phyloP scores from a whole-genome alignment of 2,329 filamentous ascomycete species.

The Colletotrichum sp. region DNA sequence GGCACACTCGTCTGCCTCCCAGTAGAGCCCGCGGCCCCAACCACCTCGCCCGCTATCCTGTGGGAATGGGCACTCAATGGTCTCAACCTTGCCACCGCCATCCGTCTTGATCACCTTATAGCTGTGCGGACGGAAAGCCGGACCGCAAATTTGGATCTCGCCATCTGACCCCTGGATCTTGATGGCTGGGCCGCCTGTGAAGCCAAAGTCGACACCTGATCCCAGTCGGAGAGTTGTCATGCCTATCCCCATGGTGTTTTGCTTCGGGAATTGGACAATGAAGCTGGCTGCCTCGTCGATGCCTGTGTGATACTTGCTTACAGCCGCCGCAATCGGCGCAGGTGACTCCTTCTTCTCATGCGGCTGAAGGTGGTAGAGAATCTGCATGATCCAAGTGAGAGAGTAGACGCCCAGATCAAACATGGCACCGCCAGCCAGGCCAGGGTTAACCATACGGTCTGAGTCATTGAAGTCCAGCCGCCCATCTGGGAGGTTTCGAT shows the following conservation, averaged over 20 bases:
- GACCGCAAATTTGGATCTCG: constrained; percentile 71
- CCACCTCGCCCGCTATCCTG: constrained; percentile 48
- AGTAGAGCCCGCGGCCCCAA: constrained; percentile 84
- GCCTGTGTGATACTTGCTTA: constrained; percentile 67
- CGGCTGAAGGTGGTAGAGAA: constrained; percentile 80
- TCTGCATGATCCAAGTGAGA: constrained; percentile 89
- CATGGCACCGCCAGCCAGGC: constrained; percentile 82
- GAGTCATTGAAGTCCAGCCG: constrained; percentile 51
- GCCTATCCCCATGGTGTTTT: constrained; percentile 74
- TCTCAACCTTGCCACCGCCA: constrained; percentile 44
- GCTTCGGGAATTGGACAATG: constrained; percentile 74
- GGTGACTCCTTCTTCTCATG: constrained; percentile 71
- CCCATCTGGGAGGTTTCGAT: constrained; percentile 43
- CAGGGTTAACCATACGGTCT: constrained; percentile 80
- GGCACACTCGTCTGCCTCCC: constrained; percentile 82
- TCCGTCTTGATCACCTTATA: constrained; percentile 67
- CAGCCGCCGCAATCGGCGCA: constrained; percentile 57
- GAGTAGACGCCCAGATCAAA: constrained; percentile 89
- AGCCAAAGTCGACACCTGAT: constrained; percentile 63
- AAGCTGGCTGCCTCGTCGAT: constrained; percentile 80
- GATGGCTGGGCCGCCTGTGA: constrained; percentile 69
- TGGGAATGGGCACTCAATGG: constrained; percentile 59
- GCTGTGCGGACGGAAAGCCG: constrained; percentile 70
- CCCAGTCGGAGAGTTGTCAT: constrained; percentile 68
- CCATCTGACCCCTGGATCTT: constrained; percentile 82